A percentile compares a stretch with the other conserved stretches of the same genome.
Conservation (phyloP, 305 asterid genomes). For the Fraxinus ornus region DNA sequence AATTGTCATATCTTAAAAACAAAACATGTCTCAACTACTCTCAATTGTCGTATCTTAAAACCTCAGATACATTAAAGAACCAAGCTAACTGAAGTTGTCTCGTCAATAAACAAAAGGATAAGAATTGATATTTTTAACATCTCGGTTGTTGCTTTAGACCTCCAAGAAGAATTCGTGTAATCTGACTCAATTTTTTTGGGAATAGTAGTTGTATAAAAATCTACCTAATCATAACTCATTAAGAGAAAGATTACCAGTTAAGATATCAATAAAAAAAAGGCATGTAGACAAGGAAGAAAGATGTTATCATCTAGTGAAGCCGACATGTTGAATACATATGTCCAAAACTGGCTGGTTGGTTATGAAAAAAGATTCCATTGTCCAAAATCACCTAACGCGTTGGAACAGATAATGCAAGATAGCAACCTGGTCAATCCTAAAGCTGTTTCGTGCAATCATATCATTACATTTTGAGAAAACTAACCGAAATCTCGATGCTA, state of each 20-base stretch:
- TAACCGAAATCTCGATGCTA: background rate
- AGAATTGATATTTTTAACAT: background rate
- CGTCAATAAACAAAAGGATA: background rate
- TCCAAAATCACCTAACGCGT: background rate
- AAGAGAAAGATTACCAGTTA: background rate
- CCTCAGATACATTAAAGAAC: background rate
- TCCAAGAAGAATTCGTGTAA: background rate
- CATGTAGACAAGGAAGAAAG: background rate
- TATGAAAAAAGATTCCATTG: background rate
- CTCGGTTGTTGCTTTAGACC: background rate
- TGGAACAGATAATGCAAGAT: background rate
- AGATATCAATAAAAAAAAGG: background rate
- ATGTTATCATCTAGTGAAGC: background rate
- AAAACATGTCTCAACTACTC: background rate
- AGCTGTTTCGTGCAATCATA: background rate
- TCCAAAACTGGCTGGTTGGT: background rate
- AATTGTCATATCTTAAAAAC: background rate
- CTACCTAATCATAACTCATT: background rate
- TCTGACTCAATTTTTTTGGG: background rate
- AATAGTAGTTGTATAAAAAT: background rate
- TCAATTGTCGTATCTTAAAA: background rate
- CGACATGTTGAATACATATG: background rate
- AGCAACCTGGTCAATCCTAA: background rate
- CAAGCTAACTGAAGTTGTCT: background rate
- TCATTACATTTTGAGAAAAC: background rate